Evolutionary conservation across 2,329 filamentous ascomycete genomes (phyloP), one percentile per base, ranked within the genome.

Genomic region (Epichloe coenophiala): DNA sequence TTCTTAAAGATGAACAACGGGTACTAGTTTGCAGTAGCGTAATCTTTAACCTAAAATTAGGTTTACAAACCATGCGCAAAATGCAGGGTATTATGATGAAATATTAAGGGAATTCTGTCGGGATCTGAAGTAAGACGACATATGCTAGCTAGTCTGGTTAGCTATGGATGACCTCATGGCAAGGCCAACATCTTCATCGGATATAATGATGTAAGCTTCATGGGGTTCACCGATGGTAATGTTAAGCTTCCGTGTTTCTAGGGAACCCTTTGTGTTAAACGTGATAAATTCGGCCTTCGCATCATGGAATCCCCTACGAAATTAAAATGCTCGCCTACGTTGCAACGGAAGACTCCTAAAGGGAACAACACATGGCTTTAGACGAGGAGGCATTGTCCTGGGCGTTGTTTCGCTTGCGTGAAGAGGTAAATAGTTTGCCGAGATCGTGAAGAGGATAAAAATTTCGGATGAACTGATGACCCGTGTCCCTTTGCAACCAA

Each of bases 1-100:
- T 56, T 59, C 37, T 44, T 56, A 3, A 54, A 54, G 37, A 53
- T 56, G 27, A n/a, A n/a, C n/a, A 58, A 59, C 15, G 53, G 56
- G 2, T 51, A 56, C 39, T 50, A 53, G 38, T 17, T 23, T n/a
- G n/a, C n/a, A n/a, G n/a, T 19, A 19, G 19, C 19, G 19, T 19
- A 4, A 15, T 17, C n/a, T 36, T 48, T 2, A 36, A 15, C n/a
- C 9, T 17, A 1, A 9, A n/a, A 12, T 15, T 8, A 4, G 21
- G n/a, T 15, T 3, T 19, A 47, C 38, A 15, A 27, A 54, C 54
- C 5, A 17, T 54, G 40, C 11, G 54, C 50, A 23, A 57, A 54
- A 48, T 48, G 47, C 15, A 40, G 38, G 3, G 48, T 50, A 3
- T 55, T 42, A 42, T 57, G 49, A 45, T 45, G 48, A 36, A 54